A percentile compares a stretch with the other conserved stretches of the same genome.
Conservation (phyloP, 257 asterid genomes). For the Eucommia ulmoides region DNA sequence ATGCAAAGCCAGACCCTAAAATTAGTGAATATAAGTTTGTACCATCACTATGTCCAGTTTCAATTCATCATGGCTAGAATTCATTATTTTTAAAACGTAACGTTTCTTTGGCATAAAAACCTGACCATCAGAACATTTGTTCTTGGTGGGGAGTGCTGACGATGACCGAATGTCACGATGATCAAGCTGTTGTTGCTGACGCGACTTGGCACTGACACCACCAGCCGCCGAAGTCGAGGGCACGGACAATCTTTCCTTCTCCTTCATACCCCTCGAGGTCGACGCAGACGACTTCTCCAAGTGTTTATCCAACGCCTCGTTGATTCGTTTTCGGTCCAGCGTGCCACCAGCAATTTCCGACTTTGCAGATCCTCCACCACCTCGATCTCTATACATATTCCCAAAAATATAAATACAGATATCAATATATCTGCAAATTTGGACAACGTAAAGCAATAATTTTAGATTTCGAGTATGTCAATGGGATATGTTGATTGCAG, state of each 20-base stretch:
- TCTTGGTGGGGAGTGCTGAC: background rate
- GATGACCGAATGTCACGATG: background rate
- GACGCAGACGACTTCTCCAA: background rate
- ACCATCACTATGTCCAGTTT: too few relatives aligned
- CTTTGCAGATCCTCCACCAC: background rate
- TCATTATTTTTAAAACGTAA: too few relatives aligned
- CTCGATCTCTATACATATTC: background rate
- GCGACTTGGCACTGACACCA: too few relatives aligned
- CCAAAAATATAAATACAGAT: too few relatives aligned
- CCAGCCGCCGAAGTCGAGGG: background rate
- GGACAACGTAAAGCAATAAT: too few relatives aligned
- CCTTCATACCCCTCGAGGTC: background rate
- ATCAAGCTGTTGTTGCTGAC: background rate
- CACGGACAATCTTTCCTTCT: background rate
- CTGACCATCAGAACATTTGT: background rate
- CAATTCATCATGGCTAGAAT: too few relatives aligned
- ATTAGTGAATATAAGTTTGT: too few relatives aligned
- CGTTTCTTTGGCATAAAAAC: too few relatives aligned
- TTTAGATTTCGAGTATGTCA: too few relatives aligned
- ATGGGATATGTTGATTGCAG: too few relatives aligned
- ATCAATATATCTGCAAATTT: too few relatives aligned
- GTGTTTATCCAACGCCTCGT: background rate
- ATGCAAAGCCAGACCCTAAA: too few relatives aligned
- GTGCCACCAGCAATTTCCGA: background rate
- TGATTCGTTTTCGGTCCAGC: background rate